Evolutionary conservation across 2,329 filamentous ascomycete genomes (phyloP).

Genomic region (Aspergillus jensenii): DNA sequence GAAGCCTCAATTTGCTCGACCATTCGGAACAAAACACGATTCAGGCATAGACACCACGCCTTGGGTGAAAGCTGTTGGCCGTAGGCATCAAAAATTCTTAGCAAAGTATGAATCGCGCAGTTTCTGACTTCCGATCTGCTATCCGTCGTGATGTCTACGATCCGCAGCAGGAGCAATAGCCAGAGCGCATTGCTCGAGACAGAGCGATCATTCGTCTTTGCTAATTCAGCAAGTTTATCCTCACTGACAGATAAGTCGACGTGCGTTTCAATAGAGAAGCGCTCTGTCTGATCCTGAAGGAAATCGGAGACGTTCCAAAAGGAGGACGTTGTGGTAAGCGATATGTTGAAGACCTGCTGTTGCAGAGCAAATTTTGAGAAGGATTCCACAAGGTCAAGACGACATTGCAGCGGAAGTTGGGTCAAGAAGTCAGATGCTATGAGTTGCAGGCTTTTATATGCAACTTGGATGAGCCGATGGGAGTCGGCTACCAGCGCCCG

Average conservation of each 20-base stretch:
- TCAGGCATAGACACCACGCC: conserved; percentile 81
- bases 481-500: conserved; percentile 48
- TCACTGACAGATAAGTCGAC: conserved; percentile 53
- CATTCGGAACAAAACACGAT: conserved; percentile 76
- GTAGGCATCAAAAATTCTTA: conserved; percentile 90
- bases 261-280: conserved; percentile 38
- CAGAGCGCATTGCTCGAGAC: conserved; percentile 51
- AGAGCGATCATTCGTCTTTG: conserved; percentile 58
- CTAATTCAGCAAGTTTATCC: conserved; percentile 57
- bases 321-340: conserved; percentile 89
- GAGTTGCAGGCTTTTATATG: conserved; percentile 86
- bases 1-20: conserved; percentile 67
- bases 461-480: conserved; percentile 74
- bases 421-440: conserved; percentile 92
- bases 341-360: conserved; percentile 90
- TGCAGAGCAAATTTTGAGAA: conserved; percentile 88
- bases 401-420: conserved; percentile 69
- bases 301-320: conserved; percentile 96
- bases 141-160: conserved; percentile 43
- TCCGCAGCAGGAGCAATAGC: conserved; percentile 38
- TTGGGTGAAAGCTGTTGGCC: conserved; percentile 74
- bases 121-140: conserved; percentile 41
- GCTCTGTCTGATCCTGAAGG: conserved; percentile 55
- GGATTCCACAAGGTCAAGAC: conserved; percentile 77
- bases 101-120: conserved; percentile 82